Conservation (phyloP, 495 filamentous ascomycete genomes). For the Neurospora sp. region DNA sequence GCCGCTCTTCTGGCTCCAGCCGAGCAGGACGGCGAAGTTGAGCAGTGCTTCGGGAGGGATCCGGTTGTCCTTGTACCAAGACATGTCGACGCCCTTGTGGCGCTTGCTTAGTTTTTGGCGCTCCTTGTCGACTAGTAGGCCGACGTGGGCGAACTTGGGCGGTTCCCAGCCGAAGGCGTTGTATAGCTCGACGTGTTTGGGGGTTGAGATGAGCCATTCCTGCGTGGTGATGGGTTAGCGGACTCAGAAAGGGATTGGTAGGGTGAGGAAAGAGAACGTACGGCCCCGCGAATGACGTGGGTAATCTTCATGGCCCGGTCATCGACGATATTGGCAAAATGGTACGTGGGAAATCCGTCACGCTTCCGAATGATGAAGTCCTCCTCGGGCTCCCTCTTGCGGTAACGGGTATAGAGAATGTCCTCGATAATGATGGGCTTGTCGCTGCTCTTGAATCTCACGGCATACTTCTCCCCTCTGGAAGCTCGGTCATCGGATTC, state of each 20-base stretch:
- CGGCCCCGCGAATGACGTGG: constrained; percentile 77
- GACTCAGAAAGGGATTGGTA: background rate
- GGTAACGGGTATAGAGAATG: constrained; percentile 61
- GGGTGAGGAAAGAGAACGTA: background rate
- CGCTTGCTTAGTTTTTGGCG: constrained; percentile 88
- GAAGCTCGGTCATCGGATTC: constrained; percentile 59
- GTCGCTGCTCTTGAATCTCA: constrained; percentile 59
- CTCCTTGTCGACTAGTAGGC: constrained; percentile 64
- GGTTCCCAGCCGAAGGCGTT: constrained; percentile 80
- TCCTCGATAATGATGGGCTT: constrained; percentile 54
- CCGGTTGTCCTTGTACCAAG: constrained; percentile 53
- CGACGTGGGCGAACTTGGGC: constrained; percentile 79
- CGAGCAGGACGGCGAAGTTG: constrained; percentile 78
- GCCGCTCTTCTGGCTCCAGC: constrained; percentile 56
- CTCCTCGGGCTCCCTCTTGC: constrained; percentile 28
- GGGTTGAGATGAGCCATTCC: constrained; percentile 92
- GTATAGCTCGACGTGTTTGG: constrained; percentile 79
- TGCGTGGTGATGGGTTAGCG: background rate
- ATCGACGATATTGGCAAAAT: constrained; percentile 94
- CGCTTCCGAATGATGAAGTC: constrained; percentile 75
- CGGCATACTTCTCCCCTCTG: constrained; percentile 60
- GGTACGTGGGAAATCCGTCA: constrained; percentile 89
- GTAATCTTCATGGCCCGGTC: constrained; percentile 92
- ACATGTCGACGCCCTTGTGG: constrained; percentile 58
- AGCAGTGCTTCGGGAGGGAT: constrained; percentile 64